Conservation (phyloP, 2,329 filamentous ascomycete genomes). For the Claviceps humidiphila region DNA sequence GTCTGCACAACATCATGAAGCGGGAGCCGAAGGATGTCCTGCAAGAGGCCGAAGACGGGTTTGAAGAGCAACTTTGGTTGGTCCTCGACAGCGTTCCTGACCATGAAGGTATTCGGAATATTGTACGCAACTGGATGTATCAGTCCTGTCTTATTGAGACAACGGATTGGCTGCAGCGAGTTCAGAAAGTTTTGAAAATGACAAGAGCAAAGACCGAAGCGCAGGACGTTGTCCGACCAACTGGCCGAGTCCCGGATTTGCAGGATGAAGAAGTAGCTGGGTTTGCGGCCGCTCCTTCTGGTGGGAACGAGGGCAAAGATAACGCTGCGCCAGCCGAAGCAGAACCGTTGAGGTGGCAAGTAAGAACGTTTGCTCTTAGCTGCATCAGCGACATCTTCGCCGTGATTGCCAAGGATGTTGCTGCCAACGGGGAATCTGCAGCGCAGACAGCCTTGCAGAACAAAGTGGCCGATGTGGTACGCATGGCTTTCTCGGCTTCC, state of each 20-base stretch:
- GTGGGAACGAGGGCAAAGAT: constrained; percentile 39
- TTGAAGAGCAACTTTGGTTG: constrained; percentile 89
- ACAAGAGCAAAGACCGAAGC: constrained; percentile 56
- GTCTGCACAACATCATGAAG: constrained; percentile 91
- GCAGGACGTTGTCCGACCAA: constrained; percentile 28
- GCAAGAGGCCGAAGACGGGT: constrained; percentile 55
- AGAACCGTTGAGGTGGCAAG: constrained; percentile 89
- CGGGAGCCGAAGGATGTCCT: constrained; percentile 76
- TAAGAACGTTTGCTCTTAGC: constrained; percentile 83
- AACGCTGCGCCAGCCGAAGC: constrained; percentile 46
- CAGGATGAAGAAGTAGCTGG: constrained; percentile 95
- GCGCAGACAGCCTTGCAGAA: constrained; percentile 70
- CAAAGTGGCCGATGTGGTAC: constrained; percentile 80
- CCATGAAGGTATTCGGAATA: constrained; percentile 70
- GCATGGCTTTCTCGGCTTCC: constrained; percentile 94
- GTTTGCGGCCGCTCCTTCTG: constrained; percentile 65
- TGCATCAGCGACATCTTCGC: constrained; percentile 73
- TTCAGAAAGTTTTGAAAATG: constrained; percentile 80
- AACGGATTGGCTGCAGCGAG: constrained; percentile 72
- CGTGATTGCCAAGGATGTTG: constrained; percentile 65
- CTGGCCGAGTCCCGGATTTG: constrained; percentile 54
- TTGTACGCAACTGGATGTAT: constrained; percentile 84
- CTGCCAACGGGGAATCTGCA: constrained; percentile 63
- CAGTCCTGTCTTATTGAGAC: constrained; percentile 77
- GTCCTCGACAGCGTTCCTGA: constrained; percentile 65